Evolutionary conservation across 2,329 filamentous ascomycete species (phyloP).

Genomic region (Orbilia ellipsospora): DNA sequence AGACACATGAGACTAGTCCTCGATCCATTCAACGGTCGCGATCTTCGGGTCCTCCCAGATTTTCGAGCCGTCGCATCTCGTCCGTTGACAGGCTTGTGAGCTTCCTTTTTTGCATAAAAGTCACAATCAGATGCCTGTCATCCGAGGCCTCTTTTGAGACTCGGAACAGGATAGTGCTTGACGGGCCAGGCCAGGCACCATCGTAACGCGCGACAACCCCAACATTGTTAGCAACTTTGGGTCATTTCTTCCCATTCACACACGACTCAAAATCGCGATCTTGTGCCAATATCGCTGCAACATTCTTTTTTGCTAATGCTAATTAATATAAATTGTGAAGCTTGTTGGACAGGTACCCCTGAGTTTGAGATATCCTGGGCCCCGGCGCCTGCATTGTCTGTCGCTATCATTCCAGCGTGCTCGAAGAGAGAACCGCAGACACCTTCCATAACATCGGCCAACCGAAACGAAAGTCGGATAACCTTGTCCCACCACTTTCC

Average conservation of each 20-base stretch:
- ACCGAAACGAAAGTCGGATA: slow-evolving; percentile 52
- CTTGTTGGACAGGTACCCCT: slow-evolving; percentile 54
- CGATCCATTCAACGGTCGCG: slow-evolving; percentile 7
- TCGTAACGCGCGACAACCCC: slow-evolving; percentile 19
- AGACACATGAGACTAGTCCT: slow-evolving; percentile 2
- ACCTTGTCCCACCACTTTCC: slow-evolving; percentile 38
- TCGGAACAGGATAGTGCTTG: slow-evolving; percentile 20
- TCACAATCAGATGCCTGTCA: slow-evolving; percentile 27
- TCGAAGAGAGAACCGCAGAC: slow-evolving; percentile 14
- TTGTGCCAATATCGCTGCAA: slow-evolving; percentile 48
- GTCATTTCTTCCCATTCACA: slow-evolving; percentile 1
- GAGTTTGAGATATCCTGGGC: slow-evolving; percentile 47
- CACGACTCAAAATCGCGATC: slow-evolving; percentile 35
- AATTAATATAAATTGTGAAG: slow-evolving; percentile 33
- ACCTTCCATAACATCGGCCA: slow-evolving; percentile 53
- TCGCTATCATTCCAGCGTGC: slow-evolving; percentile 38
- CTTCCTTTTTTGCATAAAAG: slow-evolving; percentile 48
- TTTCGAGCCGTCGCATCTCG: slow-evolving; percentile 46
- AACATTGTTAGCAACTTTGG: neutral
- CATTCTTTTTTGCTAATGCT: slow-evolving; percentile 19
- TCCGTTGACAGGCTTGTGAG: slow-evolving; percentile 35
- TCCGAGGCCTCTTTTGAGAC: slow-evolving; percentile 45
- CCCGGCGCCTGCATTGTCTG: slow-evolving; percentile 39
- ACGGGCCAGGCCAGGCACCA: slow-evolving; percentile 10
- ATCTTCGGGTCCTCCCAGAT: slow-evolving; percentile 27